A percentile compares a stretch with the other conserved stretches of the same genome.
phyloP scores from a whole-genome alignment of 441 rosid genomes.

The Erysimum cheiri region DNA sequence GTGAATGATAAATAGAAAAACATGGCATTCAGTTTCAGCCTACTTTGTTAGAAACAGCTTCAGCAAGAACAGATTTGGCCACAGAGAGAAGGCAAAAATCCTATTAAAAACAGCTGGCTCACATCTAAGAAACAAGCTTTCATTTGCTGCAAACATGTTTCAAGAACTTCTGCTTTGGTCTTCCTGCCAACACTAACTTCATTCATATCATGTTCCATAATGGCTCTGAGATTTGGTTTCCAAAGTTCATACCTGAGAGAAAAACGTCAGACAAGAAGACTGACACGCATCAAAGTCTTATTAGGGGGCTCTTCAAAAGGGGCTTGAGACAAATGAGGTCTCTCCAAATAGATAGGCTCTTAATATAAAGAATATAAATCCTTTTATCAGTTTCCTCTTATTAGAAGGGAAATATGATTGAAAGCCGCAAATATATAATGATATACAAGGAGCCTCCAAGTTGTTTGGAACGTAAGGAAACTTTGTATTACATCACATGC shows the following conservation, averaged over 20 bases:
- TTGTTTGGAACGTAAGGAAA: slow-evolving; percentile 17
- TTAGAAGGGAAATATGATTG: slow-evolving; percentile 1
- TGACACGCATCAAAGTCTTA: slow-evolving; percentile 23
- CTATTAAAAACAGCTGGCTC: slow-evolving; percentile 44
- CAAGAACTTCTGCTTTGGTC: slow-evolving; percentile 83
- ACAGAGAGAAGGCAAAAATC: slow-evolving; percentile 13
- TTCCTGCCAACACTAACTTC: slow-evolving; percentile 88
- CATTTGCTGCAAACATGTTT: slow-evolving; percentile 94
- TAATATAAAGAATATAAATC: not conserved
- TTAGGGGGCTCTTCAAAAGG: slow-evolving; percentile 19
- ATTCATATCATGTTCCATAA: slow-evolving; percentile 95
- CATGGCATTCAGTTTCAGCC: slow-evolving; percentile 26
- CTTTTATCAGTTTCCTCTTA: slow-evolving; percentile 3
- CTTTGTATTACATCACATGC: slow-evolving; percentile 10
- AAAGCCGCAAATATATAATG: slow-evolving; percentile 23
- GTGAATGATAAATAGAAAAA: slow-evolving; percentile 26
- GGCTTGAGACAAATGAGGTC: slow-evolving; percentile 15
- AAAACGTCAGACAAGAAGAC: slow-evolving; percentile 29
- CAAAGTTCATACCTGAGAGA: slow-evolving; percentile 84
- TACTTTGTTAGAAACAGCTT: slow-evolving; percentile 11
- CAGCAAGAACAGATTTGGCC: not conserved
- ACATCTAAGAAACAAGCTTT: slow-evolving; percentile 98
- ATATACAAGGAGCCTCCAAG: slow-evolving; percentile 18
- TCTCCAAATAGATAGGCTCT: slow-evolving; percentile 24
- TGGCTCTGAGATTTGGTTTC: slow-evolving; percentile 97